Evolutionary conservation across 2,329 filamentous ascomycete genomes (phyloP).

Genomic region (Clathrospora elynae): DNA sequence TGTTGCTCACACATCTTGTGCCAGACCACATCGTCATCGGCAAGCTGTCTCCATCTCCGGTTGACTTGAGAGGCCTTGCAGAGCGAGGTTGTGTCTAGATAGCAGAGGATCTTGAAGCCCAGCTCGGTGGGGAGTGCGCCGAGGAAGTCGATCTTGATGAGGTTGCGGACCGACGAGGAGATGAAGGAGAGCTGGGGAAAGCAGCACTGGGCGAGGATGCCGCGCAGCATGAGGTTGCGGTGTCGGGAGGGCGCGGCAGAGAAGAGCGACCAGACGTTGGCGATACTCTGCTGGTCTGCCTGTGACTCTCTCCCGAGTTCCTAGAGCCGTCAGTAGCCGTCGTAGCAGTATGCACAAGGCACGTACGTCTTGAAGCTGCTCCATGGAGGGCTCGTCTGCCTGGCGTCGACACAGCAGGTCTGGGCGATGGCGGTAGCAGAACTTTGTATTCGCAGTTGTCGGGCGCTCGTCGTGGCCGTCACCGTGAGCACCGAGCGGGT

Average conservation of each 20-base stretch:
- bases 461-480: conserved; percentile 36
- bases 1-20: conserved; percentile 98
- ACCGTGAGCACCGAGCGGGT: conserved; percentile 67
- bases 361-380: conserved; percentile 83
- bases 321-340: conserved; percentile 52
- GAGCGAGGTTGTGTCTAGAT: conserved; percentile 88
- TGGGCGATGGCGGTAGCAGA: conserved; percentile 92
- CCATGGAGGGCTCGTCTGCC: conserved; percentile 95
- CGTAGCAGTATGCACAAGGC: not conserved
- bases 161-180: conserved; percentile 85
- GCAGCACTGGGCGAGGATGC: conserved; percentile 94
- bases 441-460: conserved; percentile 75
- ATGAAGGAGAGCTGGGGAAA: conserved; percentile 96
- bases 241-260: conserved; percentile 93
- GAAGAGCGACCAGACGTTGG: conserved; percentile 97
- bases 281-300: conserved; percentile 91
- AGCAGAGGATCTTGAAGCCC: conserved; percentile 89
- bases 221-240: conserved; percentile 93
- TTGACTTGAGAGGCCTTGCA: conserved; percentile 97
- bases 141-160: conserved; percentile 97
- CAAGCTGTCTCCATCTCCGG: conserved; percentile 80
- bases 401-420: conserved; percentile 92
- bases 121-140: conserved; percentile 86
- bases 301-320: conserved; percentile 81
- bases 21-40: conserved; percentile 98